Conservation (phyloP, 805 yeast species). For the Candida sonorensis region DNA sequence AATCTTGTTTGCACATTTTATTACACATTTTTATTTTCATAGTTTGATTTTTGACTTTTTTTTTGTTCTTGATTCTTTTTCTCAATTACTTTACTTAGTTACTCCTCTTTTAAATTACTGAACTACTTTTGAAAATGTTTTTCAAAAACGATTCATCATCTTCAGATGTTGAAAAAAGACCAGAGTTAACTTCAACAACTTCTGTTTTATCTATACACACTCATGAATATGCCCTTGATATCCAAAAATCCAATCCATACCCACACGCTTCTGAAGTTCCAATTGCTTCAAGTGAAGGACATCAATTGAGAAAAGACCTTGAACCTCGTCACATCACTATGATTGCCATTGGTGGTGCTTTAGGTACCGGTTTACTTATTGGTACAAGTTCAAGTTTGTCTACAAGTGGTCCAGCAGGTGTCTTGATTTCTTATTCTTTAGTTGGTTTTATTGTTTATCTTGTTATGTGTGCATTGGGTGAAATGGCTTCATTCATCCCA, state of each 20-base stretch:
- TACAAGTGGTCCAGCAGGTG: slow-evolving; percentile 65
- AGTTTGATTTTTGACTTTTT: neutral
- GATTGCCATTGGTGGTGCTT: slow-evolving; percentile 77
- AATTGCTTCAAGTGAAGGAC: slow-evolving; percentile 34
- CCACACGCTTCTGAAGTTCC: slow-evolving; percentile 25
- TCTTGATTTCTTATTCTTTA: slow-evolving; percentile 55
- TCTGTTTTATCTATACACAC: slow-evolving; percentile 27
- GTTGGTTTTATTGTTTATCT: slow-evolving; percentile 68
- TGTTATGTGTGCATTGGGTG: slow-evolving; percentile 54
- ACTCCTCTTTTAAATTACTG: too few species aligned
- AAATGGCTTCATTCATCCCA: slow-evolving; percentile 49
- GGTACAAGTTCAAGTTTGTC: slow-evolving; percentile 68
- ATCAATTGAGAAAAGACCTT: slow-evolving; percentile 37
- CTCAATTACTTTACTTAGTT: too few species aligned
- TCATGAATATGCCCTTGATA: slow-evolving; percentile 40
- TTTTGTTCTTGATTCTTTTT: neutral
- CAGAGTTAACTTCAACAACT: slow-evolving; percentile 6
- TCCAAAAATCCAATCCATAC: slow-evolving; percentile 31
- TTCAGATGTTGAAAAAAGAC: slow-evolving; percentile 6
- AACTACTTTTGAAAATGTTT: too few species aligned
- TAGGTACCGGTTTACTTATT: slow-evolving; percentile 75
- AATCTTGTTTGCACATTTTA: too few species aligned
- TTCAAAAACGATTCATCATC: slow-evolving; percentile 5
- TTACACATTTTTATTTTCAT: neutral
- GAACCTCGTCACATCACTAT: slow-evolving; percentile 47